Evolutionary conservation across 495 filamentous ascomycete genomes (phyloP).

Genomic region (Paragyromitra xinjiangensis): DNA sequence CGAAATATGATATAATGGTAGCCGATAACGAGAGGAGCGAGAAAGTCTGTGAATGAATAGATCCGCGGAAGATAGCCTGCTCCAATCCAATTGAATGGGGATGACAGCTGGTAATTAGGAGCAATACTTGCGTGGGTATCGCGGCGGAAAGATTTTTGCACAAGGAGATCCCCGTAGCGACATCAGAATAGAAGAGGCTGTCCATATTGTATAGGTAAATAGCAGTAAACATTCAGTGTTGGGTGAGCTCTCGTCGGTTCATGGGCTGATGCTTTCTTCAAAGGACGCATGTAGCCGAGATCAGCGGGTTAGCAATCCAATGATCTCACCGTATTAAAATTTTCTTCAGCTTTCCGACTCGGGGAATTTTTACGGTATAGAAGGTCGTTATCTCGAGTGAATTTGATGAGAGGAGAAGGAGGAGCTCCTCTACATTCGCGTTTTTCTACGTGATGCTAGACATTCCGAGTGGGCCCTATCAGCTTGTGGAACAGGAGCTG

Average conservation of each 20-base stretch:
- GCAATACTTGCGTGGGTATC: not conserved
- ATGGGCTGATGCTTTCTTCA: not conserved
- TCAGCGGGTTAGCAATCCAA: not conserved
- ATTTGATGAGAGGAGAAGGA: not conserved
- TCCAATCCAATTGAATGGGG: not conserved
- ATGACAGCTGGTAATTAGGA: not conserved
- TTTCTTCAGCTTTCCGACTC: not conserved
- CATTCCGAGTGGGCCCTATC: not conserved
- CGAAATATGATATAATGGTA: not conserved
- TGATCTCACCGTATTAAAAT: not conserved
- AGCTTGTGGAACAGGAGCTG: not conserved
- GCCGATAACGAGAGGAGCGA: not conserved
- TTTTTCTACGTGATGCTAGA: not conserved
- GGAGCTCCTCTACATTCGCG: not conserved
- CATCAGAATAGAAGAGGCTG: not conserved
- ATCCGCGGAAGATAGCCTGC: not conserved
- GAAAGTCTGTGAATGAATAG: not conserved
- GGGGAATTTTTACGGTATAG: not conserved
- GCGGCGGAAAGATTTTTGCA: not conserved
- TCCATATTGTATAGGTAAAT: not conserved
- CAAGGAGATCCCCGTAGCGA: not conserved
- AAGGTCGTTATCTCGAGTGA: not conserved
- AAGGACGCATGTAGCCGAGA: not conserved
- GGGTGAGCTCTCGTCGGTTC: not conserved
- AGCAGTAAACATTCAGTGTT: not conserved